phyloP scores from a whole-genome alignment of 83 land plant species.

The Diphasiastrum complanatum region DNA sequence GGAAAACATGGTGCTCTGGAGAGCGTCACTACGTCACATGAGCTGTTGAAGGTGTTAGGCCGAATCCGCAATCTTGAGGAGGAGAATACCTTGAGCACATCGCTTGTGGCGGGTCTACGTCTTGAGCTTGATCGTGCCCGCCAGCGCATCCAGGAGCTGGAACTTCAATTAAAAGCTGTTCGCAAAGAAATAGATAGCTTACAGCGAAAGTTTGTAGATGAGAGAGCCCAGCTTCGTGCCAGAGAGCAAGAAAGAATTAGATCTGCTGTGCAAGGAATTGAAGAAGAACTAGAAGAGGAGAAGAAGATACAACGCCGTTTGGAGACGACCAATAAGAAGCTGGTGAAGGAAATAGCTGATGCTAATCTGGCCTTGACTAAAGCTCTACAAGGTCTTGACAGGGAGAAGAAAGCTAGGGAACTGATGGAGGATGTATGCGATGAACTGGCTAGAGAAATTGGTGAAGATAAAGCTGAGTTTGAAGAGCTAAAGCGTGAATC shows the following conservation, averaged over 20 bases:
- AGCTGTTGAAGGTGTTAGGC: constrained; percentile 49
- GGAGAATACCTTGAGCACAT: constrained; percentile 35
- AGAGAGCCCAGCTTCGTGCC: constrained; percentile 38
- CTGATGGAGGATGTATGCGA: constrained; percentile 55
- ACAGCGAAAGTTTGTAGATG: constrained; percentile 40
- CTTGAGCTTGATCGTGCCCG: constrained; percentile 51
- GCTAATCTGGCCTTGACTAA: constrained; percentile 28
- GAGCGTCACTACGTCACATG: no score
- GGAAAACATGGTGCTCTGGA: no score
- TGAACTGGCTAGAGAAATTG: constrained; percentile 57
- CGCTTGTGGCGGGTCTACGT: constrained; percentile 42
- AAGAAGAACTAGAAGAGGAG: constrained; percentile 47
- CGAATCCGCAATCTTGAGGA: constrained; percentile 44
- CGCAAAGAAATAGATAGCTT: constrained; percentile 28
- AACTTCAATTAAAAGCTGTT: constrained; percentile 30
- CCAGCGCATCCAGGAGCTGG: constrained; percentile 36
- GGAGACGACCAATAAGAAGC: constrained; percentile 47
- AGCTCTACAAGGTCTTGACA: constrained; percentile 45
- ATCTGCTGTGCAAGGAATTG: constrained; percentile 27
- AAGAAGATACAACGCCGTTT: constrained; percentile 41
- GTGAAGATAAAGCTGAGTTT: constrained; percentile 55
- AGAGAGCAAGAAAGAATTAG: constrained; percentile 42
- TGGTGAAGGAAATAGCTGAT: constrained; percentile 40
- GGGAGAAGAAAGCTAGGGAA: constrained; percentile 55
- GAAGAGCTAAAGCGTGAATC: constrained; percentile 61